Evolutionary conservation across 306 rosid genomes (phyloP), one percentile per base, ranked within the genome.

Genomic region (Arachis stenosperma): DNA sequence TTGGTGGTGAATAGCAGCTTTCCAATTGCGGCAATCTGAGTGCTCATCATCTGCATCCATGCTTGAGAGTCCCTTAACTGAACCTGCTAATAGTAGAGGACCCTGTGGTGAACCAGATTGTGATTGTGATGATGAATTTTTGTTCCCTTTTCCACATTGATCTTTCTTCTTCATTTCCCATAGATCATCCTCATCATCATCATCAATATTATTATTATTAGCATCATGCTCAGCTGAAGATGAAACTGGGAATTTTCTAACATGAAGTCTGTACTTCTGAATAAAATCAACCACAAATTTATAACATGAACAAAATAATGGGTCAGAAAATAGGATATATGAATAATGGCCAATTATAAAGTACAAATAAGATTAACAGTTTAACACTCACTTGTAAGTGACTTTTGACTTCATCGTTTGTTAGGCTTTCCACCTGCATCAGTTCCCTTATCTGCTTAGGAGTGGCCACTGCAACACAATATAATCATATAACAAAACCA

Each of bases 361-460:
- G 53, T 69, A 65, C 36, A 67, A 67, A 69, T 7, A 69, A 39
- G 52, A n/a, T 52, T 1, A 6, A n/a, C 8, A 54, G 7, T 3
- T 22, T 22, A 22, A 22, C 27, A 71, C 80, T 62, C 63, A 88
- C 98, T 85, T 93, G 98, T 78, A 93, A 83, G 83, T 93, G 98
- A 80, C 97, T 93, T 76, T 90, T 93, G 66, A 93, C 98, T 85
- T 93, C 98, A 84, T 93, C 98, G 74, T 93, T 93, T 71, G 98
- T 90, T 0, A 93, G 89, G 44, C 90, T 93, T 10, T 86, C 93
- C 58, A 93, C 96, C 48, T 85, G 86, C 98, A 93, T 90, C 73
- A 89, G 73, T 67, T 93, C 98, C 79, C 93, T 89, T 57, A 93
- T 93, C 77, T 93, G 97, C 75, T 90, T 93, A n/a, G 98, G 98